A percentile compares a stretch with the other conserved stretches of the same genome.
These are phyloP conservation scores for Nannochloropsis granulata DNA, from an alignment of 108 stramenopile genomes.

Conservation along the genomic window DNA sequence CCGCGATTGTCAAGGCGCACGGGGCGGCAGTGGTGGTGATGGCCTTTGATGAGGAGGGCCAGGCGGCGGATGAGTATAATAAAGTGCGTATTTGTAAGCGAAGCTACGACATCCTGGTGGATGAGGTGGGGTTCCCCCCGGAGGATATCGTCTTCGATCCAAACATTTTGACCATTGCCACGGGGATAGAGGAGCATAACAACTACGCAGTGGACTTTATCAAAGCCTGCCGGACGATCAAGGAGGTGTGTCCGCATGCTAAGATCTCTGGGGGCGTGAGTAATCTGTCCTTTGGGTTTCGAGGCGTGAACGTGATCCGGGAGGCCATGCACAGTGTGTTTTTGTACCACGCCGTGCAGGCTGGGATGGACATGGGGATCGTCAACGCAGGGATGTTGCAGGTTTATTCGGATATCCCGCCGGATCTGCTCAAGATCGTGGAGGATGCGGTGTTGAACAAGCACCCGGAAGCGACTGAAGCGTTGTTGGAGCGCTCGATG, in stretches of 20 bases:
- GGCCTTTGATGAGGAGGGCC: conserved; percentile 98
- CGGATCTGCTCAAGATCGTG: conserved; percentile 54
- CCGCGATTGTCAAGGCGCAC: conserved; percentile 79
- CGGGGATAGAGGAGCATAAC: conserved; percentile 91
- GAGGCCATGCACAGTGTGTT: conserved; percentile 97
- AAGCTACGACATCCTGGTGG: conserved; percentile 93
- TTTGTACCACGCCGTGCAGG: conserved; percentile 72
- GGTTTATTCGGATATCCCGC: conserved; percentile 59
- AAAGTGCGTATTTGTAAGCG: conserved; percentile 96
- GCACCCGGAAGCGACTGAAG: conserved; percentile 72
- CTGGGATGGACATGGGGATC: conserved; percentile 99
- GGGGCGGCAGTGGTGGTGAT: conserved; percentile 97
- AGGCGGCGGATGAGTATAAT: conserved; percentile 42
- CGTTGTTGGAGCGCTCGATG: conserved; percentile 56
- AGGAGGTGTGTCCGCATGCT: conserved; percentile 84
- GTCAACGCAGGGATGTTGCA: conserved; percentile 93
- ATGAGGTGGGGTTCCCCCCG: conserved; percentile 80
- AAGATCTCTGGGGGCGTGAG: conserved; percentile 97
- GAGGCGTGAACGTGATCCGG: conserved; percentile 68
- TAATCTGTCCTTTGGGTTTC: conserved; percentile 96
- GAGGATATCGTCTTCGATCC: conserved; percentile 99
- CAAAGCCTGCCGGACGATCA: conserved; percentile 77
- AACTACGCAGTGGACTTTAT: conserved; percentile 97
- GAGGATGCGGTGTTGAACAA: conserved; percentile 58
- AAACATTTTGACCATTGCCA: conserved; percentile 94